Conservation (phyloP, 352 stramenopile genomes). For the Phytophthora podocarpi region DNA sequence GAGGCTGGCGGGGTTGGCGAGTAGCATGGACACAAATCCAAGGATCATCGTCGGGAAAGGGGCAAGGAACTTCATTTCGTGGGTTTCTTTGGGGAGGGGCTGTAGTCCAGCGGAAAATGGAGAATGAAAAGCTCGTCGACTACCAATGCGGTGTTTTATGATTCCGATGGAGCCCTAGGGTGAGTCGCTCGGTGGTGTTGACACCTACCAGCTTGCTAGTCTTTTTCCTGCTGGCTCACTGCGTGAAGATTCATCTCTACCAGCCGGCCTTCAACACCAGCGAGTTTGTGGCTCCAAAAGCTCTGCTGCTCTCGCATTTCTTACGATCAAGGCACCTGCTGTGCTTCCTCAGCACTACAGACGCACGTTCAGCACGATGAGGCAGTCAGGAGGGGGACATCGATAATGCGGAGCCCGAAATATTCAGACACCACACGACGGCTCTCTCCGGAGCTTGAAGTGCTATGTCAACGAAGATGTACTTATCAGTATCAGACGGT, state of each 20-base stretch:
- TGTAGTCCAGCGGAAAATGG: slow-evolving; percentile 14
- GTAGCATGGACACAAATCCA: background rate
- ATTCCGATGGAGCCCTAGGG: background rate
- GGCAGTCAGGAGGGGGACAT: background rate
- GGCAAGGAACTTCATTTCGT: background rate
- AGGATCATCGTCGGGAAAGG: background rate
- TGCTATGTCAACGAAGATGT: background rate
- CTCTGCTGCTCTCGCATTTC: background rate
- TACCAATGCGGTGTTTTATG: background rate
- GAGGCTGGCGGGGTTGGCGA: background rate
- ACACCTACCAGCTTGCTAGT: slow-evolving; percentile 16
- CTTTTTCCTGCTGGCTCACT: slow-evolving; percentile 8
- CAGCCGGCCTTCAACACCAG: slow-evolving; percentile 6
- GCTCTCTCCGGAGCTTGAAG: slow-evolving; percentile 18
- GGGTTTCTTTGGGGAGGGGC: too few relatives aligned
- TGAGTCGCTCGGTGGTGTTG: background rate
- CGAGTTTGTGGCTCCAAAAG: slow-evolving; percentile 8
- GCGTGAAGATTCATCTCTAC: background rate
- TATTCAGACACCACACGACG: slow-evolving; percentile 5
- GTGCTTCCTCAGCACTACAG: background rate
- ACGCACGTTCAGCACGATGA: background rate
- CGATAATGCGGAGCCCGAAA: background rate
- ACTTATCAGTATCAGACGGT: too few relatives aligned
- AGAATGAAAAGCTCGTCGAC: slow-evolving; percentile 4
- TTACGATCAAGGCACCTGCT: slow-evolving; percentile 5